phyloP scores from a whole-genome alignment of 2,329 filamentous ascomycete species.

The Claviceps fusiformis region DNA sequence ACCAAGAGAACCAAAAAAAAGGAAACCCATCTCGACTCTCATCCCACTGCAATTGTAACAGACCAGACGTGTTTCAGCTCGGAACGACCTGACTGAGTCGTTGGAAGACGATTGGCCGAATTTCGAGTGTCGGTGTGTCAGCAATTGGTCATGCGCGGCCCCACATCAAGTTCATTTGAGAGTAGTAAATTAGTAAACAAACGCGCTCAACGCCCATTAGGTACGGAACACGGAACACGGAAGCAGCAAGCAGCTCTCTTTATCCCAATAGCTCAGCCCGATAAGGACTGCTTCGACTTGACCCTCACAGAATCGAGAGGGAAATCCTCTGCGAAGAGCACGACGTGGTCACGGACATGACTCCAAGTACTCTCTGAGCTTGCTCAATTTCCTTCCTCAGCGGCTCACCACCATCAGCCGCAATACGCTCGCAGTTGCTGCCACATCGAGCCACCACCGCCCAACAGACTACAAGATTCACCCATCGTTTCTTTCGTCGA shows the following conservation, averaged over 20 bases:
- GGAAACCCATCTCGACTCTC: too few relatives aligned
- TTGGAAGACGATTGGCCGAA: neutral
- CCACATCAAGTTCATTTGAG: neutral
- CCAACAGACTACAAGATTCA: neutral
- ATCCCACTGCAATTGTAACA: too few relatives aligned
- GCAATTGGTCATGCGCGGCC: neutral
- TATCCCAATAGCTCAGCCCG: neutral
- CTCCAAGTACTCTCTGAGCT: neutral
- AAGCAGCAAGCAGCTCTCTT: neutral
- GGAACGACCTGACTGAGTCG: neutral
- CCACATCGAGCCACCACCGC: neutral
- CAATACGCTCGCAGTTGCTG: neutral
- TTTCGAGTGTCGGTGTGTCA: neutral
- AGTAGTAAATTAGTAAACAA: neutral
- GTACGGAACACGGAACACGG: neutral
- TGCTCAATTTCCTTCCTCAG: neutral
- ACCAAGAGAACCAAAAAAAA: too few relatives aligned
- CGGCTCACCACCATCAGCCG: neutral
- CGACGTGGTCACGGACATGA: neutral
- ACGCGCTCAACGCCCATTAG: neutral
- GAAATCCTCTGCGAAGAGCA: neutral
- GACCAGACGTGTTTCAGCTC: neutral
- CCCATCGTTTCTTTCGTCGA: neutral
- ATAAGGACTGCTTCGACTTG: neutral
- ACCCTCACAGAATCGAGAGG: neutral